Conservation (phyloP, 345 rosid genomes). For the Melaleuca alternifolia region DNA sequence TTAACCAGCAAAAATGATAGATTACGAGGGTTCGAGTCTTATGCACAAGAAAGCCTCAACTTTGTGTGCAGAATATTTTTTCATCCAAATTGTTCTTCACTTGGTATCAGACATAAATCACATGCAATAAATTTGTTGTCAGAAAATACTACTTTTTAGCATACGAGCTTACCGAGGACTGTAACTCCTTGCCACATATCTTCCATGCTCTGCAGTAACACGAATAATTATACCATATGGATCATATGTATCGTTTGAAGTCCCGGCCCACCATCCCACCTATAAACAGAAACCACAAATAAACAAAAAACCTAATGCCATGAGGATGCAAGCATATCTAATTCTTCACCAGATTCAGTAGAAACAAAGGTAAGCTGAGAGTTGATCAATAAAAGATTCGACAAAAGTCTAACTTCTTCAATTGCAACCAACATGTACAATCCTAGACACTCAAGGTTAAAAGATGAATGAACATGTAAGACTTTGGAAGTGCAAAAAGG, state of each 20-base stretch:
- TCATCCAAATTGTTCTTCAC: background rate
- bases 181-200: conserved; percentile 78
- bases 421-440: background rate
- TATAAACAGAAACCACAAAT: conserved; percentile 9
- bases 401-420: background rate
- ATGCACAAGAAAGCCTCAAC: background rate
- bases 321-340: background rate
- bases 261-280: conserved; percentile 99
- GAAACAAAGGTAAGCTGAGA: background rate
- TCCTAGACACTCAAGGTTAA: background rate
- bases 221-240: conserved; percentile 80
- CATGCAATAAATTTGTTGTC: background rate
- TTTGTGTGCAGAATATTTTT: background rate
- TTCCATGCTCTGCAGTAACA: conserved; percentile 93
- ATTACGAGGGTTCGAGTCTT: background rate
- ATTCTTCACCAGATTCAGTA: background rate
- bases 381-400: background rate
- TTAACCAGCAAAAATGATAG: background rate
- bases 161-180: conserved; percentile 58
- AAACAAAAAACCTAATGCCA: background rate
- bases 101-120: background rate
- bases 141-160: background rate
- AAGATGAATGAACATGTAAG: background rate
- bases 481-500: background rate
- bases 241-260: conserved; percentile 61